Evolutionary conservation across 2,329 filamentous ascomycete species (phyloP).

Genomic region (Teratosphaeria zuluensis): DNA sequence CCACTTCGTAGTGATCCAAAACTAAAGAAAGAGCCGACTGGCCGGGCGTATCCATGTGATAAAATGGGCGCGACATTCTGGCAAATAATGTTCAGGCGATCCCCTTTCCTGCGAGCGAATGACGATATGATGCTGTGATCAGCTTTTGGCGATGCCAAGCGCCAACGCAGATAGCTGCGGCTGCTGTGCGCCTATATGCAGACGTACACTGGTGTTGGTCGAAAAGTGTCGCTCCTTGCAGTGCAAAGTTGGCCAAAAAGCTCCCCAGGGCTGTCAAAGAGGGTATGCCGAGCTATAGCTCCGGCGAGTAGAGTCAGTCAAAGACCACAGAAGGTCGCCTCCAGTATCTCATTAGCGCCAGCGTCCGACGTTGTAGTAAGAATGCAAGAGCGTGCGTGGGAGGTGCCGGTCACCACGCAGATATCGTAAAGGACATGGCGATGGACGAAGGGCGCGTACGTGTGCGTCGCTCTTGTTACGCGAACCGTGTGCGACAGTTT

Average conservation of each 20-base stretch:
- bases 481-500: background rate
- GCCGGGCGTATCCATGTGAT: slow-evolving; percentile 1
- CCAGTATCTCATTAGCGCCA: background rate
- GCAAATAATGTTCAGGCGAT: background rate
- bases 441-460: background rate
- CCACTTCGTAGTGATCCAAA: background rate
- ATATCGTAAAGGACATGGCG: background rate
- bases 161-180: background rate
- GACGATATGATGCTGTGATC: background rate
- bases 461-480: background rate
- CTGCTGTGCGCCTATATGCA: background rate
- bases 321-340: too few relatives aligned
- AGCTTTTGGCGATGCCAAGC: background rate
- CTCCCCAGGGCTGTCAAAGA: background rate
- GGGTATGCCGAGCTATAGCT: too few relatives aligned
- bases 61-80: background rate
- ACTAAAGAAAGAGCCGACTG: background rate
- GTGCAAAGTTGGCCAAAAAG: background rate
- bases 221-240: background rate
- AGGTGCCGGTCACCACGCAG: background rate
- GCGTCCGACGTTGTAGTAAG: background rate
- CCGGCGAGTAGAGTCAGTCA: background rate
- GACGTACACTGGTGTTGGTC: background rate
- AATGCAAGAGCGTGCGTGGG: background rate
- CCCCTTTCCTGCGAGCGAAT: background rate